These are phyloP conservation scores for Cercospora sesami DNA, from an alignment of 2,329 filamentous ascomycete genomes.

Conservation along the genomic window DNA sequence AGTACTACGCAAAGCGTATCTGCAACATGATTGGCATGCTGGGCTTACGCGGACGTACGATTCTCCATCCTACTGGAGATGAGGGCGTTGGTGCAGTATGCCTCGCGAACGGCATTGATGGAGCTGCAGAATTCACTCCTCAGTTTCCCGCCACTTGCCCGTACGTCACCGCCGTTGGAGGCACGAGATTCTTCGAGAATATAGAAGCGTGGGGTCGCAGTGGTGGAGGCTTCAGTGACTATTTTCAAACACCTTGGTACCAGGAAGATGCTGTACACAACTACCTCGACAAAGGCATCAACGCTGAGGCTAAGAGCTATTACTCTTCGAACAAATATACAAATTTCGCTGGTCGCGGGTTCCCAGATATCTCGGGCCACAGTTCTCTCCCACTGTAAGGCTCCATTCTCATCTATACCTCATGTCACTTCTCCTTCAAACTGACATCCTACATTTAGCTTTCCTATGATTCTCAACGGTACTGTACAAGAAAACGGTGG, in stretches of 20 bases:
- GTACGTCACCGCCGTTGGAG: constrained; percentile 50
- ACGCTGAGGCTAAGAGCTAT: constrained; percentile 23
- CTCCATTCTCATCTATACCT: not conserved
- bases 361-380: constrained; percentile 48
- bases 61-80: constrained; percentile 64
- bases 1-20: constrained; percentile 60
- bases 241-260: constrained; percentile 46
- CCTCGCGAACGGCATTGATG: constrained; percentile 35
- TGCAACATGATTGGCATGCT: constrained; percentile 65
- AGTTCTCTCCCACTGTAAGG: constrained; percentile 42
- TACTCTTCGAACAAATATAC: constrained; percentile 25
- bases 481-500: constrained; percentile 44
- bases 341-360: constrained; percentile 42
- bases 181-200: constrained; percentile 43
- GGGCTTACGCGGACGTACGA: constrained; percentile 61
- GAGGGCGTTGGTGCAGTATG: constrained; percentile 54
- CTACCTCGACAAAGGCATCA: constrained; percentile 27
- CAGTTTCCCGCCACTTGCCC: constrained; percentile 49
- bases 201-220: constrained; percentile 37
- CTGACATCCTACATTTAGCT: constrained; percentile 35
- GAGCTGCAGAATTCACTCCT: constrained; percentile 4
- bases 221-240: constrained; percentile 47
- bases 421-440: not conserved
- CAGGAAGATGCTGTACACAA: constrained; percentile 41
- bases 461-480: constrained; percentile 36